Evolutionary conservation across 352 stramenopile species (phyloP).

Genomic region (Pythium sukuiense): DNA sequence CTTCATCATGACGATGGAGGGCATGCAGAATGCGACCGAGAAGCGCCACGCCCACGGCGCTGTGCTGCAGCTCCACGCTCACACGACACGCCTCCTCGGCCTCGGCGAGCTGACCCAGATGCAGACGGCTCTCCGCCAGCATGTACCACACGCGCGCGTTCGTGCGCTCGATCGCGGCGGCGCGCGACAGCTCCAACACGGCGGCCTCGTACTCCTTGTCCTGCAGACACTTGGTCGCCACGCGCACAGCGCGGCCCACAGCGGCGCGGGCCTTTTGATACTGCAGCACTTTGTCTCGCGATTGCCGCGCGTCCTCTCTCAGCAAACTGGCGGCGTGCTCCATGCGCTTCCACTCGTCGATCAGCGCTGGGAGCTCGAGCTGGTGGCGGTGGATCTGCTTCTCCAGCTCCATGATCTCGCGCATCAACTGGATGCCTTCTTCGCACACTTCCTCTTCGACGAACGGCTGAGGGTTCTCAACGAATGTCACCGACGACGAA

Average conservation of each 20-base stretch:
- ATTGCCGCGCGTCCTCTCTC: constrained; percentile 15
- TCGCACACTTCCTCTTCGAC: constrained; percentile 15
- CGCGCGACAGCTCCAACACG: constrained; percentile 28
- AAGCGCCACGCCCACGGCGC: constrained; percentile 19
- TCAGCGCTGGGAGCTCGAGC: constrained; percentile 25
- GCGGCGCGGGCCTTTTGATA: constrained; percentile 25
- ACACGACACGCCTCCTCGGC: constrained; percentile 31
- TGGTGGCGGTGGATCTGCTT: constrained; percentile 28
- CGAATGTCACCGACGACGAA: constrained; percentile 7
- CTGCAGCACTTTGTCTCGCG: constrained; percentile 24
- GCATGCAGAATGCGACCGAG: constrained; percentile 28
- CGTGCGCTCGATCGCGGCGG: constrained; percentile 26
- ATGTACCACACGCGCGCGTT: constrained; percentile 35
- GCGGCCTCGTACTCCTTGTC: constrained; percentile 30
- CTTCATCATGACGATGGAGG: constrained; percentile 26
- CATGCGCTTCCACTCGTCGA: constrained; percentile 28
- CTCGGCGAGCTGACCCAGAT: constrained; percentile 24
- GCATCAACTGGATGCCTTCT: constrained; percentile 24
- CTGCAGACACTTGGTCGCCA: constrained; percentile 14
- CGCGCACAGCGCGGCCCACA: constrained; percentile 24
- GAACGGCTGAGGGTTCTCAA: constrained; percentile 9
- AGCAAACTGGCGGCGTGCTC: constrained; percentile 19
- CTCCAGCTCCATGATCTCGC: constrained; percentile 33
- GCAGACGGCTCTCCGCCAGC: constrained; percentile 28
- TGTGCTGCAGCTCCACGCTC: constrained; percentile 31